Evolutionary conservation across 345 rosid species (phyloP).

Genomic region (Populus simonii): DNA sequence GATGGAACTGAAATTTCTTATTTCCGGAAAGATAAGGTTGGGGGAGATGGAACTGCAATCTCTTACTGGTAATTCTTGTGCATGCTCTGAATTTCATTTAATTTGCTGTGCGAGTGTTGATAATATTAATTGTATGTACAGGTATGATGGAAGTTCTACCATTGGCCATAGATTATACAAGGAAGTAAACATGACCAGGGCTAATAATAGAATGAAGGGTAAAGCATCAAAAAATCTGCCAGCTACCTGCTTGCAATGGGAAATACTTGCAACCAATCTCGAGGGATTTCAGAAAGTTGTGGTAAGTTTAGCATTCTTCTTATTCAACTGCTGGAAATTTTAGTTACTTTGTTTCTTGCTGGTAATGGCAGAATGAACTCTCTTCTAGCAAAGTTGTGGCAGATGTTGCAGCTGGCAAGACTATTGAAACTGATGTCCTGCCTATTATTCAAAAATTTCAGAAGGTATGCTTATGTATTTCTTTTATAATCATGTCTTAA

Average conservation of each 20-base stretch:
- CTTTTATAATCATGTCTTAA: background rate
- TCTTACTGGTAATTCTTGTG: constrained; percentile 63
- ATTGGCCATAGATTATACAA: constrained; percentile 76
- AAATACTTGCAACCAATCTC: constrained; percentile 76
- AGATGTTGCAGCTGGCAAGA: constrained; percentile 49
- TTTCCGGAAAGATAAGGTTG: constrained; percentile 67
- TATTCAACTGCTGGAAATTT: constrained; percentile 2
- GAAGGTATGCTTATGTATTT: constrained; percentile 40
- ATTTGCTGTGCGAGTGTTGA: constrained; percentile 19
- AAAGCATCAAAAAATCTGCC: constrained; percentile 31
- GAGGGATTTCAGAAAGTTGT: constrained; percentile 54
- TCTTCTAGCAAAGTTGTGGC: constrained; percentile 49
- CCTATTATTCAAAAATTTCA: constrained; percentile 59
- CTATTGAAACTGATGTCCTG: constrained; percentile 49
- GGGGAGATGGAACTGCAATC: constrained; percentile 54
- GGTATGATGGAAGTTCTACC: constrained; percentile 70
- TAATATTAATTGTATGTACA: constrained; percentile 13
- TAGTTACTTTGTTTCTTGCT: constrained; percentile 11
- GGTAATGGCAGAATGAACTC: constrained; percentile 54
- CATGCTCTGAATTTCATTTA: constrained; percentile 10
- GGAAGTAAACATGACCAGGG: constrained; percentile 41
- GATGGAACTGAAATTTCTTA: constrained; percentile 40
- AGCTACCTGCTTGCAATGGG: constrained; percentile 44
- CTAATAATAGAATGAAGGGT: constrained; percentile 32
- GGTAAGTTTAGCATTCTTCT: constrained; percentile 39